Evolutionary conservation across 805 yeast genomes (phyloP), one percentile per base, ranked within the genome.

Genomic region (Candida sakaeoensis): DNA sequence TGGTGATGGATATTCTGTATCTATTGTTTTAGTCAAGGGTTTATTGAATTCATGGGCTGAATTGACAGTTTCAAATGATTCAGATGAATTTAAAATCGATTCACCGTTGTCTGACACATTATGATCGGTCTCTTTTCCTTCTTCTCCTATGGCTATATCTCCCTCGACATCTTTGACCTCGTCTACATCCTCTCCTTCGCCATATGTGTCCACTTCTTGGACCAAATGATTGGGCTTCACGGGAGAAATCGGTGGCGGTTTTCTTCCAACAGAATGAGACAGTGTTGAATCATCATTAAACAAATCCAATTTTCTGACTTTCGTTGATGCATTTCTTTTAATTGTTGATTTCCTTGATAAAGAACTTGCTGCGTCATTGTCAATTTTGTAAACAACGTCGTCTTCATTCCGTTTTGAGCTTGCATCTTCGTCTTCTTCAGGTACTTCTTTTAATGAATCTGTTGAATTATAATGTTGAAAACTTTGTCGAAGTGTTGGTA

Each of bases 321-420:
- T 58, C 64, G 63, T 61, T 12, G 73, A 68, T 40, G 65, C 64
- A 13, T 66, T 51, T 40, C 63, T 64, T 40, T 60, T 62, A n/a
- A 67, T 42, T 1, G 73, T 67, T 5, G 70, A 60, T 38, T 62
- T 65, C 33, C 72, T 50, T 2, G 74, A 67, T 36, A 55, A 55
- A 2, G 54, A 51, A 21, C 55, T 56, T 3, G 51, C 57, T 14
- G 57, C 59, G 10, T 54, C 58, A 7, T 53, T 43, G 8, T 63
- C 70, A 39, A 59, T 58, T 17, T 55, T 53, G 45, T 62, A 63
- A 8, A 63, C 57, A 8, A 50, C 55, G 36, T 58, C 63, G 12
- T 22, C 26, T 21, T 32, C 39, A 16, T 34, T 40, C 10, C 29
- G 10, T 32, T 29, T 36, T 3, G 24, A 10, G n/a, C 9, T 13